These are phyloP conservation scores for Teratosphaeria epicoccoides DNA, from an alignment of 2,329 filamentous ascomycete species.

Conservation along the genomic window DNA sequence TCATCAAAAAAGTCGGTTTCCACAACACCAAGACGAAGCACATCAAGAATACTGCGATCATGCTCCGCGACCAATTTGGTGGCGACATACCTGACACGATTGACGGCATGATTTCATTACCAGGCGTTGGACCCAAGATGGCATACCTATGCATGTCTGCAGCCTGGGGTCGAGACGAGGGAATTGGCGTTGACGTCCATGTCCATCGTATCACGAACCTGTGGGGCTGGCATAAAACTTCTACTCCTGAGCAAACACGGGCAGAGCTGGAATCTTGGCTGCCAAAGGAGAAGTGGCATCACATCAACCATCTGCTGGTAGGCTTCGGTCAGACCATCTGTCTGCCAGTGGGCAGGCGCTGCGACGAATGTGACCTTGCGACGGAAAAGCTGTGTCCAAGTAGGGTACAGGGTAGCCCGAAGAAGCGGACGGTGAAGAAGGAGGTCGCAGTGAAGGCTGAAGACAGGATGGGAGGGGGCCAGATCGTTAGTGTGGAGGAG, in stretches of 20 bases:
- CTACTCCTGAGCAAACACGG: slow-evolving; percentile 72
- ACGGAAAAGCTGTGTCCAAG: slow-evolving; percentile 60
- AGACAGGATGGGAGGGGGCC: slow-evolving; percentile 17
- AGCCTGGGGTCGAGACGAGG: slow-evolving; percentile 58
- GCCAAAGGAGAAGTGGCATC: slow-evolving; percentile 74
- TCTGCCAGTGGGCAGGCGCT: slow-evolving; percentile 65
- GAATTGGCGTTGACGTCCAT: slow-evolving; percentile 90
- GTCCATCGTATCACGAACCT: slow-evolving; percentile 91
- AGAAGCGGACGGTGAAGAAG: slow-evolving; percentile 40
- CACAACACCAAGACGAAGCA: slow-evolving; percentile 77
- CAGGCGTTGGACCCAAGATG: slow-evolving; percentile 92
- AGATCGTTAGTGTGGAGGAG: slow-evolving; percentile 16
- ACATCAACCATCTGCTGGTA: slow-evolving; percentile 83
- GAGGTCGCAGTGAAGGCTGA: slow-evolving; percentile 23
- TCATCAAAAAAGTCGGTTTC: slow-evolving; percentile 80
- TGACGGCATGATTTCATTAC: slow-evolving; percentile 62
- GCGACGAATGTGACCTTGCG: slow-evolving; percentile 77
- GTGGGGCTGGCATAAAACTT: slow-evolving; percentile 82
- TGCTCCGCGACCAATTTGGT: slow-evolving; percentile 58
- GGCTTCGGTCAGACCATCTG: slow-evolving; percentile 83
- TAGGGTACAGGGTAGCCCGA: slow-evolving; percentile 31
- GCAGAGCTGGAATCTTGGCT: slow-evolving; percentile 69
- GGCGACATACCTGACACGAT: slow-evolving; percentile 74
- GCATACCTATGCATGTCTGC: slow-evolving; percentile 76
- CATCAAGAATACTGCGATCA: slow-evolving; percentile 63